A percentile compares a stretch with the other conserved stretches of the same genome.
Conservation (phyloP, 306 rosid species). For the Gastrolobium bilobum region DNA sequence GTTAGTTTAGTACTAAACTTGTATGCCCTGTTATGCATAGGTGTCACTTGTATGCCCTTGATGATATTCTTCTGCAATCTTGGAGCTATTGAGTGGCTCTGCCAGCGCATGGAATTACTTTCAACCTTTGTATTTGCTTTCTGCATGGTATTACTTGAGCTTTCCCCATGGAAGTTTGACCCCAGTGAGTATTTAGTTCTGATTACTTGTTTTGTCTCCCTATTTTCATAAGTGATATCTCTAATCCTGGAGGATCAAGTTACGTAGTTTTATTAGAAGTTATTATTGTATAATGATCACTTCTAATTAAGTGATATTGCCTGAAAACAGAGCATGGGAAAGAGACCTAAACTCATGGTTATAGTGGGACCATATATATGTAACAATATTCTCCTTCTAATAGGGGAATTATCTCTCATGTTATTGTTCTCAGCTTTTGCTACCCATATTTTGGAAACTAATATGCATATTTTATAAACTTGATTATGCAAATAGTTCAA, state of each 20-base stretch:
- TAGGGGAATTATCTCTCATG: not conserved
- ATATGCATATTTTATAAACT: no score
- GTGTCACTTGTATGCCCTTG: no score
- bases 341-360: not conserved
- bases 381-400: not conserved
- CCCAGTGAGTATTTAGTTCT: no score
- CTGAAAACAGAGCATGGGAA: not conserved
- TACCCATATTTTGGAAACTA: no score
- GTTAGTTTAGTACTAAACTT: no score
- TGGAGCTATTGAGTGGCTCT: constrained; percentile 96
- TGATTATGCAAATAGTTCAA: no score
- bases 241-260: constrained; percentile 8
- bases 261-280: not conserved
- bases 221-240: constrained; percentile 33
- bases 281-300: not conserved
- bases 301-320: not conserved
- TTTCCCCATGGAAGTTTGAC: no score
- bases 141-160: no score
- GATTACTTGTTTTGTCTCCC: constrained; percentile 9
- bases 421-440: no score
- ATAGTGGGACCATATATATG: constrained; percentile 15
- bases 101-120: no score
- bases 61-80: constrained; percentile 91
- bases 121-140: no score
- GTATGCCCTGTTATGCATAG: no score